Percentiles rank a stretch among this genome's conserved stretches.
Evolutionary conservation across 2,329 filamentous ascomycete genomes (phyloP).

Genomic region (Neofusicoccum laricinum): DNA sequence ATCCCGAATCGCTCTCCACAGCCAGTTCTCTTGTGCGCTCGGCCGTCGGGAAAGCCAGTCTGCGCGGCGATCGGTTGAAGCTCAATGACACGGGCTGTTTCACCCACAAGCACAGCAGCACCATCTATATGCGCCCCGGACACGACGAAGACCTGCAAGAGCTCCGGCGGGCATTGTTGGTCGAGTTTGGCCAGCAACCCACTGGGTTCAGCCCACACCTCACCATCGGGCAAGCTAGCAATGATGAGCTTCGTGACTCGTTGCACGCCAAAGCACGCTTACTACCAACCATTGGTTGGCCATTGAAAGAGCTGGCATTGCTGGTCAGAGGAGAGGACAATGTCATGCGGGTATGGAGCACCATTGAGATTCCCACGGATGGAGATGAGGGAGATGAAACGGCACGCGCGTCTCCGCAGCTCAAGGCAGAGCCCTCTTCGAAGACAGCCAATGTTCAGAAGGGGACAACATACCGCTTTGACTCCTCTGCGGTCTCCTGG

Average conservation of each 20-base stretch:
- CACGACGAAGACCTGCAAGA: neutral
- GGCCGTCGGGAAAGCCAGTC: constrained; percentile 24
- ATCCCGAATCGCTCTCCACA: constrained; percentile 43
- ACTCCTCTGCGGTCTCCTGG: constrained; percentile 27
- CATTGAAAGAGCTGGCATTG: constrained; percentile 49
- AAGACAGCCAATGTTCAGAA: constrained; percentile 18
- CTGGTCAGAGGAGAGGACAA: constrained; percentile 47
- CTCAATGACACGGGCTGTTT: constrained; percentile 50
- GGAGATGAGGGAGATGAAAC: neutral
- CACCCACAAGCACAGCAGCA: constrained; percentile 49
- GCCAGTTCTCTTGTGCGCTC: constrained; percentile 44
- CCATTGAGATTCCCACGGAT: constrained; percentile 35
- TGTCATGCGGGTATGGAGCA: constrained; percentile 58
- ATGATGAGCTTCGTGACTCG: constrained; percentile 47
- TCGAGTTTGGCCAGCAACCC: constrained; percentile 22
- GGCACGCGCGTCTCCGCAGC: neutral
- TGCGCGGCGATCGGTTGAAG: constrained; percentile 16
- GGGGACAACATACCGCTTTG: constrained; percentile 32
- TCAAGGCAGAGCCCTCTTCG: neutral
- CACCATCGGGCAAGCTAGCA: constrained; percentile 58
- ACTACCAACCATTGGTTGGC: constrained; percentile 51
- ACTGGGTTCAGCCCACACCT: constrained; percentile 51
- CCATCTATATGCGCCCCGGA: constrained; percentile 30
- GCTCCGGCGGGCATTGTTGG: constrained; percentile 30
- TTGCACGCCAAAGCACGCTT: constrained; percentile 53